These are phyloP conservation scores for Magnolia officinalis DNA, from an alignment of 164 flowering plant genomes.

Conservation along the genomic window DNA sequence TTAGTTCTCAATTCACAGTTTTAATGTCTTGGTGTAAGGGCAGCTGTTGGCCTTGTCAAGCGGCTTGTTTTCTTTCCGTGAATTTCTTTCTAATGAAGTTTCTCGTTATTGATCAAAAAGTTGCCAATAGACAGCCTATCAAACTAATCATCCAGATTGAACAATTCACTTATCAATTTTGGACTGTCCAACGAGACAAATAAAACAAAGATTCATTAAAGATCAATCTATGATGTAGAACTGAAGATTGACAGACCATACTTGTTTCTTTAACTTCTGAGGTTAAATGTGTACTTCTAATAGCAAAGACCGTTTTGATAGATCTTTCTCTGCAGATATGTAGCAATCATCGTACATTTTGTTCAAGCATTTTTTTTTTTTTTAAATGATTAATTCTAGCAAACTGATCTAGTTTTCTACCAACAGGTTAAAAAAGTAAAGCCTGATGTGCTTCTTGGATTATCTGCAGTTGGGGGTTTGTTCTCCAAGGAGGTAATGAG, in stretches of 20 bases:
- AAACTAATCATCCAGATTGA: not conserved
- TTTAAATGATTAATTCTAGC: not conserved
- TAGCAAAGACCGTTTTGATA: not conserved
- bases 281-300: not conserved
- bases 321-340: too few relatives aligned
- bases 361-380: too few relatives aligned
- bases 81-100: too few relatives aligned
- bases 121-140: not conserved
- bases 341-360: too few relatives aligned
- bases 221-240: too few relatives aligned
- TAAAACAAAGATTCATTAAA: not conserved
- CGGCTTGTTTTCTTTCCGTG: not conserved
- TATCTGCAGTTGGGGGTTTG: constrained; percentile 96
- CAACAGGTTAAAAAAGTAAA: constrained; percentile 76
- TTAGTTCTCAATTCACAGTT: too few relatives aligned
- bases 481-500: constrained; percentile 81
- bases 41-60: too few relatives aligned
- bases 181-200: not conserved
- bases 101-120: not conserved
- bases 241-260: not conserved
- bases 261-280: not conserved
- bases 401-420: constrained; percentile 2
- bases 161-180: not conserved
- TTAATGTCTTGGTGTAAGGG: too few relatives aligned
- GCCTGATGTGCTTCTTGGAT: constrained; percentile 97